These are phyloP conservation scores for Dovyalis caffra DNA, from an alignment of 345 rosid species.

Conservation along the genomic window DNA sequence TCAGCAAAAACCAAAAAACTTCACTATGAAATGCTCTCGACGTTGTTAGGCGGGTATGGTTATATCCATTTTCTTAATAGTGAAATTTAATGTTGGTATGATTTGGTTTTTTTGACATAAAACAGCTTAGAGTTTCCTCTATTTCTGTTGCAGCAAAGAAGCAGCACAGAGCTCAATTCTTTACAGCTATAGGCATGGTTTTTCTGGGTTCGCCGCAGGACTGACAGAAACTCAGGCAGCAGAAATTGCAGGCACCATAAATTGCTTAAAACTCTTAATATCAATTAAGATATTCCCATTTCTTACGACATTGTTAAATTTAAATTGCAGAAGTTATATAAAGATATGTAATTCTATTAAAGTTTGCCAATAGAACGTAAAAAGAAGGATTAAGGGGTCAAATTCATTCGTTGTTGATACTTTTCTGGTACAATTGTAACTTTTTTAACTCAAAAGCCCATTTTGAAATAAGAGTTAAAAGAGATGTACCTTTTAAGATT, in stretches of 20 bases:
- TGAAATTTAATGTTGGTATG: no score
- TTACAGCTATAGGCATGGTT: slow-evolving; percentile 54
- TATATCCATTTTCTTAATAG: no score
- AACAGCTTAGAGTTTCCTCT: neutral
- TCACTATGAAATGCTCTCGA: slow-evolving; percentile 38
- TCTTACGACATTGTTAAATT: neutral
- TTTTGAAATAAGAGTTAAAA: no score
- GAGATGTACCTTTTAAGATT: no score
- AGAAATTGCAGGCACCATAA: slow-evolving; percentile 38
- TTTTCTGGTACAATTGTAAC: no score
- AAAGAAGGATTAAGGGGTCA: no score
- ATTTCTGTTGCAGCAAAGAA: slow-evolving; percentile 31
- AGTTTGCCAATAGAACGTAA: no score
- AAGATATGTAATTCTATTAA: no score
- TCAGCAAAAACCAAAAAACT: slow-evolving; percentile 28
- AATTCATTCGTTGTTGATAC: no score
- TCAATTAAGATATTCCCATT: neutral
- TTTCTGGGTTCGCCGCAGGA: slow-evolving; percentile 60
- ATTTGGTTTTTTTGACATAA: neutral
- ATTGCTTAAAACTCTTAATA: neutral
- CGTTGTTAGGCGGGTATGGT: slow-evolving; percentile 40
- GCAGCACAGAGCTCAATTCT: slow-evolving; percentile 45
- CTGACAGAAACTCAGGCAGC: slow-evolving; percentile 47
- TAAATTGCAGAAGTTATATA: slow-evolving; percentile 35
- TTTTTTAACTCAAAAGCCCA: no score